These are phyloP conservation scores for Suillus ampliporus DNA, from an alignment of 768 basidiomycete species.

Conservation along the genomic window DNA sequence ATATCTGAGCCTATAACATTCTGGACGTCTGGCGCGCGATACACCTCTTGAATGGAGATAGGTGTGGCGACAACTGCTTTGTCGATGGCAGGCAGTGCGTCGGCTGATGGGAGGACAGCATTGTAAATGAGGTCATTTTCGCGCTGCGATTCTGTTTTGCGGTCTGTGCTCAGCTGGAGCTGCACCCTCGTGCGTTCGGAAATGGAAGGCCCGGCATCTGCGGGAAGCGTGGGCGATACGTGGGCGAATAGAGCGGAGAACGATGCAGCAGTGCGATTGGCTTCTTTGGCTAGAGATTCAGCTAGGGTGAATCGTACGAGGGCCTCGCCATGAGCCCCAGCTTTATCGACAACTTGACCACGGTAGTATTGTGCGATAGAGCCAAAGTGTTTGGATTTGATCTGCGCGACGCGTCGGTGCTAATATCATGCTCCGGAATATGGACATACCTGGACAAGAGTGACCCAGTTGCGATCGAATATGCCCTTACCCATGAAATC, in stretches of 20 bases:
- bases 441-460: slow-evolving; percentile 71
- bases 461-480: slow-evolving; percentile 94
- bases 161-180: slow-evolving; percentile 75
- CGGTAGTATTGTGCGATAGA: slow-evolving; percentile 91
- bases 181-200: slow-evolving; percentile 86
- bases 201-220: slow-evolving; percentile 83
- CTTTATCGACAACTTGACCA: slow-evolving; percentile 73
- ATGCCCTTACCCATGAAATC: slow-evolving; percentile 97
- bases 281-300: slow-evolving; percentile 84
- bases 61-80: slow-evolving; percentile 82
- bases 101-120: slow-evolving; percentile 79
- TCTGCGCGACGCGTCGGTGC: slow-evolving; percentile 47
- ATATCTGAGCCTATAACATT: slow-evolving; percentile 93
- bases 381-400: slow-evolving; percentile 89
- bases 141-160: slow-evolving; percentile 73
- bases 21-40: slow-evolving; percentile 88
- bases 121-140: slow-evolving; percentile 99
- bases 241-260: slow-evolving; percentile 77
- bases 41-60: slow-evolving; percentile 94
- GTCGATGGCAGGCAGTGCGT: slow-evolving; percentile 82
- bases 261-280: slow-evolving; percentile 65
- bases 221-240: slow-evolving; percentile 81
- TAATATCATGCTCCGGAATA: neutral
- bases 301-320: slow-evolving; percentile 81
- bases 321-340: slow-evolving; percentile 85